Base-by-base conservation (phyloP, 495 filamentous ascomycete genomes). In the Trichocladium antarcticum region DNA sequence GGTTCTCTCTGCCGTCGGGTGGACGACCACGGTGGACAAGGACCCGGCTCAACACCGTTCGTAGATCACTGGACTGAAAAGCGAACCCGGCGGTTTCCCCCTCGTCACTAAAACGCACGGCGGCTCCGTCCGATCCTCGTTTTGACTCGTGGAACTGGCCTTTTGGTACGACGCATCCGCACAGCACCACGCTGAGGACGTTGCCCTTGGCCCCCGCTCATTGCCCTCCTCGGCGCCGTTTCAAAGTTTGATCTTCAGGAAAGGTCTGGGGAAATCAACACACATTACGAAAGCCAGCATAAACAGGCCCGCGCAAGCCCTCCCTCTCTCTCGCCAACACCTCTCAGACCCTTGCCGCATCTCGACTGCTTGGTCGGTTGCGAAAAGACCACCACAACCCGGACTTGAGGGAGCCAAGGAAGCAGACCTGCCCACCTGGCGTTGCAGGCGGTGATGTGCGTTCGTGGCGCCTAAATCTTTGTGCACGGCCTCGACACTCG, bases 71-170 rank as follows among this genome's bases (percentile, higher is more conserved):
- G 42, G 49, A 44, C 45, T 35, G 41, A 22, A 49, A 46, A 45
- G 47, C 22, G 17, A 47, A 47, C 41, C 49, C 42, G 22, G 46
- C 43, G 19, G 48, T 40, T 44, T 37, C 36, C 36, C 47, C 36
- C 27, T 43, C 37, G 32, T 51, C 17, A 29, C 50, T 42, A 41
- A n/a, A 44, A 48, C 37, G 20, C 38, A 41, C 54, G 27, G 36
- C 42, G 39, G 49, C 42, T 38, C 36, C 46, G 55, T 63, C 55
- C 59, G 58, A 67, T 67, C 64, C 52, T 58, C 53, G 42, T 55
- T 63, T 60, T 58, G 42, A 57, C 60, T 57, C 50, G 55, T 53
- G 47, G 50, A 50, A 48, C 47, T 56, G 44, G 37, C 51, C 57
- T 57, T 40, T 37, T 53, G 51, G 53, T 55, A 61, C 59, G 38